phyloP scores from a whole-genome alignment of 2,329 filamentous ascomycete species.

The Hypoxylon sp. region DNA sequence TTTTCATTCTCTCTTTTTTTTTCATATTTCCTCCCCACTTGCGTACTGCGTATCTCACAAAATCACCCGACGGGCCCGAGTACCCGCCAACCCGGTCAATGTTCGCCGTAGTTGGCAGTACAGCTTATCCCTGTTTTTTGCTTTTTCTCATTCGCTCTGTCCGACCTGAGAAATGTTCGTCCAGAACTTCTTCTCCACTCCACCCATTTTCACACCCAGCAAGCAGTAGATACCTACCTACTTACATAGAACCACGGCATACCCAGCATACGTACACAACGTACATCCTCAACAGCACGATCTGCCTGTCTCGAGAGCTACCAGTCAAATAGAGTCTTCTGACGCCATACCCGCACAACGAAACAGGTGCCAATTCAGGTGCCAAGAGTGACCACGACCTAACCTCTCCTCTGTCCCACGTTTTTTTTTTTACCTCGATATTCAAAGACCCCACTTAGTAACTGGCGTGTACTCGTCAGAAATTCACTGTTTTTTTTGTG shows the following conservation, averaged over 20 bases:
- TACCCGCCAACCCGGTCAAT: constrained; percentile 36
- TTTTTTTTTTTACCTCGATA: constrained; percentile 27
- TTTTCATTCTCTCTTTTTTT: constrained; percentile 4
- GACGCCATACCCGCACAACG: constrained; percentile 36
- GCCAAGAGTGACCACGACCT: constrained; percentile 32
- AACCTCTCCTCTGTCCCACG: constrained; percentile 28
- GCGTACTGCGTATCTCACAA: constrained; percentile 24
- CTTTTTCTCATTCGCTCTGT: constrained; percentile 30
- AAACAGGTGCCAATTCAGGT: constrained; percentile 25
- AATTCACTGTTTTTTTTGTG: constrained; percentile 23
- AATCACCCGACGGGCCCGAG: constrained; percentile 34
- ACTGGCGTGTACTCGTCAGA: constrained; percentile 34
- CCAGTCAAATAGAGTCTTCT: constrained; percentile 36
- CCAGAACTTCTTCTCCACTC: constrained; percentile 15
- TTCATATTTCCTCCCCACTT: constrained; percentile 24
- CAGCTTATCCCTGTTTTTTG: constrained; percentile 32
- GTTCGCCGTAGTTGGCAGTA: constrained; percentile 29
- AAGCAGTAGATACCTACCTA: constrained; percentile 17
- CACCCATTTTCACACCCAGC: too few species aligned
- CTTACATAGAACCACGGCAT: constrained; percentile 15
- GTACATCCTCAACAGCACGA: too few species aligned
- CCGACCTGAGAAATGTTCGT: constrained; percentile 29
- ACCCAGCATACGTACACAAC: constrained; percentile 33
- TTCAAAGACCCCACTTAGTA: constrained; percentile 34
- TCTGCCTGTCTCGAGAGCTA: too few species aligned